Base-by-base conservation (phyloP, 176 grass and related monocot genomes). In the Phoenix roebelenii region DNA sequence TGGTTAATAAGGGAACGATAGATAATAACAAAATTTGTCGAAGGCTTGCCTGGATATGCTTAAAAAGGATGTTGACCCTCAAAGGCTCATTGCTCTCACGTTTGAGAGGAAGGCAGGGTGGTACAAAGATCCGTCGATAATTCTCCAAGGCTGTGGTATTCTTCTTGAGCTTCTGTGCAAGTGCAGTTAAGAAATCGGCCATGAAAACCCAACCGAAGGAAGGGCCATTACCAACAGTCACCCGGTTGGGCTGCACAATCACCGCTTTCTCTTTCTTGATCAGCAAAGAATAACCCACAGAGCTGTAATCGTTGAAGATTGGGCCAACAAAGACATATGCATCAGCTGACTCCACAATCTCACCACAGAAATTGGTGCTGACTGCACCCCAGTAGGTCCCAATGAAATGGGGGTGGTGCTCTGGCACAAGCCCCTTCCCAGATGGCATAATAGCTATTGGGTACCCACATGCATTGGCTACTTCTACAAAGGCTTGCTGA, bases 161-260 rank as follows among this genome's bases (percentile, higher is more conserved):
- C 15, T 28, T 67, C 51, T 20, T 67, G 17, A 67, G 17, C 26
- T 55, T 67, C 51, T 20, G 50, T 19, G 51, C 24, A 4, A 65
- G 63, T 55, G 51, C 65, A 65, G 49, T 52, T 23, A 52, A 65
- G 49, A 65, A 52, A 15, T 65, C 63, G 1, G 16, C 16, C 63
- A 65, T 65, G 63, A 65, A 65, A 65, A 63, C 61, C 61, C 61
- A 63, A 63, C 61, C 61, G 23, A 63, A 52, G 23, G 49, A 65
- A 28, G 49, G 63, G 4, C 63, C 63, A 52, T 52, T 29, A 15
- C 23, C 63, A 19, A 65, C 22, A 3, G 63, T 52, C 23, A 65
- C 49, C 26, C 63, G 44, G 16, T 65, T 52, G 16, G 49, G 22
- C 20, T 65, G 48, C 26, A 22, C 63, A 25, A 65, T 22, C 22